These are phyloP conservation scores for Salix suchowensis DNA, from an alignment of 345 rosid genomes.

Conservation along the genomic window DNA sequence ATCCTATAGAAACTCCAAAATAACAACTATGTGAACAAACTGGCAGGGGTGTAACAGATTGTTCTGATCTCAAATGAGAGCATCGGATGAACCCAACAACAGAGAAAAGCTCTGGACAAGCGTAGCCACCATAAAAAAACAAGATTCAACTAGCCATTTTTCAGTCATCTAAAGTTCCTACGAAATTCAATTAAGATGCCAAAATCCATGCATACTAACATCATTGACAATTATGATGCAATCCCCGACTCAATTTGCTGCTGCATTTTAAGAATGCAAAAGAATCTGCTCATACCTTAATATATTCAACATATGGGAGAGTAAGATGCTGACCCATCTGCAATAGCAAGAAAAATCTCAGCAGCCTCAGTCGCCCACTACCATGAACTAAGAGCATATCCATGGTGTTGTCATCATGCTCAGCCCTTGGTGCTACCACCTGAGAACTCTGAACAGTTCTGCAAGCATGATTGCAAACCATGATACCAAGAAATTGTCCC, in stretches of 20 bases:
- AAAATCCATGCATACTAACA: neutral
- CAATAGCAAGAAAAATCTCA: slow-evolving; percentile 79
- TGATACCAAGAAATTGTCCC: slow-evolving; percentile 85
- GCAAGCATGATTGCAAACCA: slow-evolving; percentile 97
- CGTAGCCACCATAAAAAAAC: neutral
- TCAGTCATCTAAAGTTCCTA: neutral
- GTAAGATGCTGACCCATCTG: slow-evolving; percentile 87
- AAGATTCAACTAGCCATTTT: neutral
- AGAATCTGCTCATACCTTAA: slow-evolving; percentile 56
- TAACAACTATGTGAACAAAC: neutral
- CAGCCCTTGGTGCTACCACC: slow-evolving; percentile 91
- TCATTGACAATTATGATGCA: neutral
- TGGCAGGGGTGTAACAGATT: neutral
- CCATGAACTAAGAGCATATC: slow-evolving; percentile 92
- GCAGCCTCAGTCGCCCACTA: slow-evolving; percentile 71
- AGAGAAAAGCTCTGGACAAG: neutral
- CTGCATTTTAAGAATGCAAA: neutral
- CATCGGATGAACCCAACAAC: neutral
- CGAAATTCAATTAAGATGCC: neutral
- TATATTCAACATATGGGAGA: slow-evolving; percentile 88
- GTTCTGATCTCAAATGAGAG: neutral
- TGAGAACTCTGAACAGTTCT: slow-evolving; percentile 93
- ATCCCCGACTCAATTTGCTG: neutral
- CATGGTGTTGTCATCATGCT: slow-evolving; percentile 79
- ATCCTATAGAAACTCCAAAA: too few species aligned